Conservation (phyloP, 164 flowering plant genomes). For the Piper longum region DNA sequence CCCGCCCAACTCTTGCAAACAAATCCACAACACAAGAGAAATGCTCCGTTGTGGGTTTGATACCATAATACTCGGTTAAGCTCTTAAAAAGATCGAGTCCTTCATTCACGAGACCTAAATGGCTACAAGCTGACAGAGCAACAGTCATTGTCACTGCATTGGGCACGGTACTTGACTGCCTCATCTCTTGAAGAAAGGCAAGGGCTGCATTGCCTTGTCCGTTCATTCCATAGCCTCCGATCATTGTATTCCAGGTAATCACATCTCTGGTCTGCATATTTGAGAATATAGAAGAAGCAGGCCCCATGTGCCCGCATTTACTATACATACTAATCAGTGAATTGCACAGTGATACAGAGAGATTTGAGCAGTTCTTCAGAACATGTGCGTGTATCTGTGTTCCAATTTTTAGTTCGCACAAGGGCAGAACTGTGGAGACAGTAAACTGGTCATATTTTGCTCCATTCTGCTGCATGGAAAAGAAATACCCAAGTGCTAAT, state of each 20-base stretch:
- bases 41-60: slow-evolving; percentile 33
- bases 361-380: slow-evolving; percentile 12
- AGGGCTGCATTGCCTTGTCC: slow-evolving; percentile 36
- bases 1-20: slow-evolving; percentile 31
- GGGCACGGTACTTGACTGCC: slow-evolving; percentile 19
- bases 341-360: slow-evolving; percentile 20
- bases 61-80: slow-evolving; percentile 15
- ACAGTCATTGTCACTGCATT: slow-evolving; percentile 36
- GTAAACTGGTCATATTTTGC: slow-evolving; percentile 24
- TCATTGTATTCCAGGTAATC: slow-evolving; percentile 47
- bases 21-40: slow-evolving; percentile 37
- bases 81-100: slow-evolving; percentile 33
- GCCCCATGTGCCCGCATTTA: slow-evolving; percentile 28
- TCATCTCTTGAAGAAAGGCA: slow-evolving; percentile 26
- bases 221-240: slow-evolving; percentile 33
- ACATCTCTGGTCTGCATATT: slow-evolving; percentile 26
- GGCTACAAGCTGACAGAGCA: slow-evolving; percentile 45
- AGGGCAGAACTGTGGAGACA: slow-evolving; percentile 33
- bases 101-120: slow-evolving; percentile 47
- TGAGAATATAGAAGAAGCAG: slow-evolving; percentile 24
- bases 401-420: slow-evolving; percentile 29
- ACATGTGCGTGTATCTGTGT: slow-evolving; percentile 38
- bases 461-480: slow-evolving; percentile 27
- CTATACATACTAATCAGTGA: slow-evolving; percentile 46
- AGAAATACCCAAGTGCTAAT: slow-evolving; percentile 24